Conservation (phyloP, 495 filamentous ascomycete species). For the Penicillium herquei region DNA sequence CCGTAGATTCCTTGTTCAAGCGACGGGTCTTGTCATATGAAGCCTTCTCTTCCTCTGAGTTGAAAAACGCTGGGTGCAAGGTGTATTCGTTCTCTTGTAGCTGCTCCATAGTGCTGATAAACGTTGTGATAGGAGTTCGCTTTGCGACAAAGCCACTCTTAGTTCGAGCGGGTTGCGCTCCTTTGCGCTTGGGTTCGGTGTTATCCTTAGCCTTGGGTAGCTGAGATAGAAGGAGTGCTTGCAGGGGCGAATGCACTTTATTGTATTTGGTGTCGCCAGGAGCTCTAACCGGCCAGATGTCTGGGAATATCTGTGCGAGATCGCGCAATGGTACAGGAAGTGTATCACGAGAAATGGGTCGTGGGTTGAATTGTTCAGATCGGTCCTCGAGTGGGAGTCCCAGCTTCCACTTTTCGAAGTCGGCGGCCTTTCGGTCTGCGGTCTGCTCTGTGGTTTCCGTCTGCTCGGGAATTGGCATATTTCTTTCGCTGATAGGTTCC, state of each 20-base stretch:
- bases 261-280: constrained; percentile 78
- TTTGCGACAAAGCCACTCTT: constrained; percentile 61
- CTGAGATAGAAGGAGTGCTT: constrained; percentile 71
- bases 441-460: constrained; percentile 16
- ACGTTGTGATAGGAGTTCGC: constrained; percentile 74
- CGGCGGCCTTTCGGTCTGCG: constrained; percentile 26
- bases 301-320: constrained; percentile 78
- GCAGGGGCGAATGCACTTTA: constrained; percentile 79
- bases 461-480: constrained; percentile 10
- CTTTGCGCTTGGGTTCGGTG: constrained; percentile 53
- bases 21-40: constrained; percentile 47
- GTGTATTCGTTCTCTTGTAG: constrained; percentile 79
- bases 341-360: constrained; percentile 54
- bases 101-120: constrained; percentile 67
- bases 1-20: constrained; percentile 38
- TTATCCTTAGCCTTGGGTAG: constrained; percentile 60
- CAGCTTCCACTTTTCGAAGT: constrained; percentile 44
- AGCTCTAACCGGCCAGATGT: constrained; percentile 84
- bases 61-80: constrained; percentile 69
- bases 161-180: constrained; percentile 54
- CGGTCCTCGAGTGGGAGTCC: constrained; percentile 40
- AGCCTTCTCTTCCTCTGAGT: constrained; percentile 37
- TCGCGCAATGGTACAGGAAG: constrained; percentile 64
- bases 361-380: constrained; percentile 67
- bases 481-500: constrained; percentile 14